Evolutionary conservation across 2,329 filamentous ascomycete genomes (phyloP), one percentile per base, ranked within the genome.

Genomic region (Paracoccidioides lutzii): DNA sequence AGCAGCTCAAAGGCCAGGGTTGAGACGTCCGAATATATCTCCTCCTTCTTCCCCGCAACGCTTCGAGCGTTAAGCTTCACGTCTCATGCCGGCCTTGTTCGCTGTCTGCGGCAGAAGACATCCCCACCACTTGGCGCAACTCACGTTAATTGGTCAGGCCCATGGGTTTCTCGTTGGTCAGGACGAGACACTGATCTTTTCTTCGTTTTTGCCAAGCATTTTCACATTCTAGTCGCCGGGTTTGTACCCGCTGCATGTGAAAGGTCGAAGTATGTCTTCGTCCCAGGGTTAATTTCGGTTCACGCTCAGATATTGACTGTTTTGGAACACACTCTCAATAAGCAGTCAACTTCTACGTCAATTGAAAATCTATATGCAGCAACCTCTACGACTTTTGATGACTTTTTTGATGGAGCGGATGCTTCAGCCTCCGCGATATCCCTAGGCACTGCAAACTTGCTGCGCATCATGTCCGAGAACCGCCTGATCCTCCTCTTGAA

Each of bases 121-220:
- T 78, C 84, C 7, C 74, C 85, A 54, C 85, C 88, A 0, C 67
- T 90, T 42, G 80, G 83, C 35, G 81, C 86, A 4, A 78, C 82
- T 35, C 82, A 84, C 60, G 83, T 95, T n/a, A 76, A 83, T 45
- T 96, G 90, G 90, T 82, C 86, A 63, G 88, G 88, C 0, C 83
- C 84, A 0, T 96, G 90, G 90, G 76, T 88, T 6, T 81, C 85
- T 42, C 82, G 89, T 58, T 96, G 90, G 90, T 85, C 82, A 59
- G 90, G 90, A 12, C 82, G 83, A 2, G 90, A 95, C 63, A 94
- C 87, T 3, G 90, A 95, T 65, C 75, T 96, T 38, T 88, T 95
- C 67, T 95, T 91, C 71, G 85, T 94, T 46, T 96, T 96, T 65
- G 82, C 84, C 72, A 95, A 95, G 70, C 85, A 93, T 67, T 94